Percentiles rank a stretch among this genome's conserved stretches.
These are phyloP conservation scores for Arachis stenosperma DNA, from an alignment of 306 rosid genomes.

Conservation along the genomic window DNA sequence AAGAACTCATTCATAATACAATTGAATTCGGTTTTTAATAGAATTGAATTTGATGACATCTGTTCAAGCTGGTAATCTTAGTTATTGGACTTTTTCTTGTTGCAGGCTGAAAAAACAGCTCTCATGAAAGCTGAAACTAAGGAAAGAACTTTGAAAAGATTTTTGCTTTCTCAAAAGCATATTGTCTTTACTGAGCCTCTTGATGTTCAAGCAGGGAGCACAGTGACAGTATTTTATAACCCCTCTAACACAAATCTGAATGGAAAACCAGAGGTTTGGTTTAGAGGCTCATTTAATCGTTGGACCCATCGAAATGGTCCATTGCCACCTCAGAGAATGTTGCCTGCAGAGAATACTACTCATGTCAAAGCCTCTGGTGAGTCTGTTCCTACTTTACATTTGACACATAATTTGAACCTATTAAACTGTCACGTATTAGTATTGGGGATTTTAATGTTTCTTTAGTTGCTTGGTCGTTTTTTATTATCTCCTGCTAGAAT, in stretches of 20 bases:
- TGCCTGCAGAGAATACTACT: conserved; percentile 47
- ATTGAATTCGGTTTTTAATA: not conserved
- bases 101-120: conserved; percentile 74
- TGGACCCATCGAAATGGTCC: conserved; percentile 83
- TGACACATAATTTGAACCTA: conserved; percentile 25
- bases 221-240: conserved; percentile 70
- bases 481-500: conserved; percentile 14
- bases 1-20: too few species aligned
- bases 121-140: conserved; percentile 77
- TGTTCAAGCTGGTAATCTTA: conserved; percentile 33
- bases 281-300: conserved; percentile 92
- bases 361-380: conserved; percentile 55
- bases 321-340: conserved; percentile 56
- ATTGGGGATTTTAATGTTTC: conserved; percentile 6
- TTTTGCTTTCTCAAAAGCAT: conserved; percentile 92
- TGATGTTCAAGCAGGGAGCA: conserved; percentile 83
- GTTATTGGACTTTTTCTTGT: conserved; percentile 36
- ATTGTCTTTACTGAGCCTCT: conserved; percentile 90
- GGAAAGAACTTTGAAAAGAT: conserved; percentile 71
- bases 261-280: conserved; percentile 93
- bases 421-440: conserved; percentile 18
- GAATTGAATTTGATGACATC: not conserved
- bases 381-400: conserved; percentile 34
- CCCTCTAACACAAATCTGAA: conserved; percentile 79
- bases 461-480: not conserved